phyloP scores from a whole-genome alignment of 768 basidiomycete genomes.

The Lactifluus echinatus region DNA sequence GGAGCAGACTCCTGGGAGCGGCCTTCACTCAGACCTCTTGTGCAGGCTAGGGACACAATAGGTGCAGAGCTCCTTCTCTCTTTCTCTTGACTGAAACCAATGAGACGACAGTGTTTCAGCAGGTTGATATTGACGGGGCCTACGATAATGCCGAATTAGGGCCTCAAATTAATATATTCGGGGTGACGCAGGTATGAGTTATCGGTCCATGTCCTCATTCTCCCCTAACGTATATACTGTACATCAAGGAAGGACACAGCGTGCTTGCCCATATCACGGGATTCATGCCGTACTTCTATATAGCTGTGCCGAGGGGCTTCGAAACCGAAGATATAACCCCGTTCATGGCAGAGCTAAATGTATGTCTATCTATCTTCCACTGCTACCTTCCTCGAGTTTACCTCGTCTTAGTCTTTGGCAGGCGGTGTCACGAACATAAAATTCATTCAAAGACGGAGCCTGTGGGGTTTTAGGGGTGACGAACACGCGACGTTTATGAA shows the following conservation, averaged over 20 bases:
- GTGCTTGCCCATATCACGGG: constrained; percentile 75
- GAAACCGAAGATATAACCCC: constrained; percentile 52
- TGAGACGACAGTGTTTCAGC: constrained; percentile 70
- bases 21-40: constrained; percentile 45
- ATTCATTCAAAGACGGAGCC: constrained; percentile 54
- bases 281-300: constrained; percentile 90
- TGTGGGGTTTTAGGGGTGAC: constrained; percentile 89
- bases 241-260: constrained; percentile 68
- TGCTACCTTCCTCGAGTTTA: not conserved
- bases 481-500: constrained; percentile 76
- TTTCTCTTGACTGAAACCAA: not conserved
- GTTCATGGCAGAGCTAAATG: constrained; percentile 68
- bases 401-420: not conserved
- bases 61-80: constrained; percentile 35
- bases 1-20: constrained; percentile 71
- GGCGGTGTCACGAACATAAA: constrained; percentile 44
- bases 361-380: constrained; percentile 30
- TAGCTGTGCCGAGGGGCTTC: constrained; percentile 82
- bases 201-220: not conserved
- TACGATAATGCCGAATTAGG: constrained; percentile 34
- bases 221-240: not conserved
- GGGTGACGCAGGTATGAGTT: constrained; percentile 69
- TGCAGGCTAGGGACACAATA: constrained; percentile 57
- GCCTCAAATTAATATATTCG: constrained; percentile 65
- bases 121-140: constrained; percentile 84